Evolutionary conservation across 129 eudicot species (phyloP), one percentile per base, ranked within the genome.

Genomic region (Lactuca sativa): DNA sequence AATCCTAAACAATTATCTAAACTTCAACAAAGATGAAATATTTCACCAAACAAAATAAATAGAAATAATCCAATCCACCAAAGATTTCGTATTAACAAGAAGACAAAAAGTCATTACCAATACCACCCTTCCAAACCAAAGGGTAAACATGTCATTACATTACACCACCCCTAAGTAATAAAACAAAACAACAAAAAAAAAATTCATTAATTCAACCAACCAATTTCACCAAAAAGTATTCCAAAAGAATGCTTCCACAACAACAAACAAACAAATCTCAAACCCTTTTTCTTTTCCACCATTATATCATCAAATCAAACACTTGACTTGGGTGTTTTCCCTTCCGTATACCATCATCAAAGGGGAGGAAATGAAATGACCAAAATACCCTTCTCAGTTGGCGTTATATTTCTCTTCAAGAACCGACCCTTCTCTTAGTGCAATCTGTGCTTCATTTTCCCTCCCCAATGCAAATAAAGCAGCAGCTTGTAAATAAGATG

Each of bases 391-490:
- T 25, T 25, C 30, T 77, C 71, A 81, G 64, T 70, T 64, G 15
- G 75, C 74, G 43, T 72, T 74, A 59, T 76, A 78, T 76, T 88
- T 92, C 33, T 80, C 96, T 86, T 92, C 98, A 17, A 92, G 95
- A 69, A 89, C 82, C 16, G 98, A 64, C 31, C 95, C 98, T 75
- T 92, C 98, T 79, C 77, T 82, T 2, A 92, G 91, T 25, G 96
- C 96, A 51, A 86, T 85, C 56, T 86, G 96, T 7, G 92, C 98
- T 81, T 92, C 96, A 15, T 86, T 89, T 67, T 92, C 92, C 78
- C 95, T 86, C 67, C 91, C 96, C 21, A 89, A 58, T 17, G 90
- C 88, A 67, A 89, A 79, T 62, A 92, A 86, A 34, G 96, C 81
- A 55, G 95, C 85, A 12, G 98, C 96, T 78, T 92, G 96, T 34